Conservation (phyloP, 371 early-diverging fungal species). For the Funneliformis caledonium region DNA sequence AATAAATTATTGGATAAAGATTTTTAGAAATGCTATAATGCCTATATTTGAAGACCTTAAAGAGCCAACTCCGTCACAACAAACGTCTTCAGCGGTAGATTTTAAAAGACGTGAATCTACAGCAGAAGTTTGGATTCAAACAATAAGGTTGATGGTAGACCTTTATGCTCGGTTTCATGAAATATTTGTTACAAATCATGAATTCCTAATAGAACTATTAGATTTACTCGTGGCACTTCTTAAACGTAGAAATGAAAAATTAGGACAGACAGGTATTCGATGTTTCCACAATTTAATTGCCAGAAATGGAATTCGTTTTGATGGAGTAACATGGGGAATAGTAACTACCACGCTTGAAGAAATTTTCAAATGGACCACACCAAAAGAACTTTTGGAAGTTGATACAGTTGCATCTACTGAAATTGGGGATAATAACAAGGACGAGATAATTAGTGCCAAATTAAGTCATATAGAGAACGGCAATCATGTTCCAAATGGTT, state of each 20-base stretch:
- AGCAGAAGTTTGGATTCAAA: slow-evolving; percentile 68
- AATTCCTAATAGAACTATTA: slow-evolving; percentile 68
- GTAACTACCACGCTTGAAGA: slow-evolving; percentile 66
- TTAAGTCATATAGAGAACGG: not conserved
- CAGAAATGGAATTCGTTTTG: slow-evolving; percentile 66
- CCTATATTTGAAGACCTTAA: slow-evolving; percentile 85
- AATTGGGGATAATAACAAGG: not conserved
- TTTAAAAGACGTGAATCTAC: slow-evolving; percentile 49
- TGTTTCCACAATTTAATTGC: slow-evolving; percentile 82
- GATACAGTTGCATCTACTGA: slow-evolving; percentile 27
- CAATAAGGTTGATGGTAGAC: slow-evolving; percentile 78
- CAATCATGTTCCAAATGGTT: slow-evolving; percentile 40
- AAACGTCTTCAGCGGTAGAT: slow-evolving; percentile 28
- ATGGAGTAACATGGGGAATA: slow-evolving; percentile 67
- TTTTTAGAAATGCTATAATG: slow-evolving; percentile 77
- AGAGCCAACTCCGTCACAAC: slow-evolving; percentile 40
- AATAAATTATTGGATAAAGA: slow-evolving; percentile 74
- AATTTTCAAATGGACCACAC: slow-evolving; percentile 78
- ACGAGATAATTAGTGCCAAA: not conserved
- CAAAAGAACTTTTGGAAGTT: slow-evolving; percentile 72
- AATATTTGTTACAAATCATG: slow-evolving; percentile 54
- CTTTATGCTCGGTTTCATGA: slow-evolving; percentile 72
- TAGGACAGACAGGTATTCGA: slow-evolving; percentile 82
- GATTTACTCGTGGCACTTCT: slow-evolving; percentile 77
- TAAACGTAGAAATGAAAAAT: slow-evolving; percentile 80